Percentiles rank a stretch among this genome's conserved stretches.
Conservation (phyloP, 257 asterid genomes). For the Lycium ferocissimum region DNA sequence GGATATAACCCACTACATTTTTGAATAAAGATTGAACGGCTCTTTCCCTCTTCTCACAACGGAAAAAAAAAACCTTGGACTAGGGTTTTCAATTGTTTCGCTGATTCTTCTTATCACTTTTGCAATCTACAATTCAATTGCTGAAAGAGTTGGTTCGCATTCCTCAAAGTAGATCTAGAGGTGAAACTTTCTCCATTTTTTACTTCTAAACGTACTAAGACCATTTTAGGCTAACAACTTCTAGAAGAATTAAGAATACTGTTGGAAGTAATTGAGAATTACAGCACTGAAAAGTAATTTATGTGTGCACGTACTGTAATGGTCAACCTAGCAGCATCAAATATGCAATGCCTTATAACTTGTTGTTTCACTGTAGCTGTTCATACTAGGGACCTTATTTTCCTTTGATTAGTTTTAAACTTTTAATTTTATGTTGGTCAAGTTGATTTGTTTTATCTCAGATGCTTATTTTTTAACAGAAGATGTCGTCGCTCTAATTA, state of each 20-base stretch:
- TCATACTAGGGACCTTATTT: background rate
- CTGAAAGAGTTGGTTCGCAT: background rate
- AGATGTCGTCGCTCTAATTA: background rate
- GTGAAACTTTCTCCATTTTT: background rate
- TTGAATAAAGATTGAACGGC: background rate
- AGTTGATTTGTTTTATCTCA: background rate
- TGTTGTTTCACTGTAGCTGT: background rate
- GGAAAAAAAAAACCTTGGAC: background rate
- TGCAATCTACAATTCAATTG: background rate
- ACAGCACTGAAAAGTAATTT: background rate
- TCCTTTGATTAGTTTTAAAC: background rate
- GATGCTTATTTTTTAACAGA: background rate
- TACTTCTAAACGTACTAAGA: background rate
- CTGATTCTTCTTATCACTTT: background rate
- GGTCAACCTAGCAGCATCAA: background rate
- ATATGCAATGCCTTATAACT: background rate
- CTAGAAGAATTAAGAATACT: background rate
- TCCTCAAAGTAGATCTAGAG: background rate
- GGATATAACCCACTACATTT: background rate
- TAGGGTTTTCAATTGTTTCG: conserved; percentile 26
- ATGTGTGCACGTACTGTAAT: conserved; percentile 1
- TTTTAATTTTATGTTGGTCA: background rate
- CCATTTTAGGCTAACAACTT: too few species aligned
- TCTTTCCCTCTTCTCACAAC: conserved; percentile 30
- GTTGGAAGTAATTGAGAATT: background rate